These are phyloP conservation scores for Coniochaeta pulveracea DNA, from an alignment of 2,329 filamentous ascomycete species.

Conservation along the genomic window DNA sequence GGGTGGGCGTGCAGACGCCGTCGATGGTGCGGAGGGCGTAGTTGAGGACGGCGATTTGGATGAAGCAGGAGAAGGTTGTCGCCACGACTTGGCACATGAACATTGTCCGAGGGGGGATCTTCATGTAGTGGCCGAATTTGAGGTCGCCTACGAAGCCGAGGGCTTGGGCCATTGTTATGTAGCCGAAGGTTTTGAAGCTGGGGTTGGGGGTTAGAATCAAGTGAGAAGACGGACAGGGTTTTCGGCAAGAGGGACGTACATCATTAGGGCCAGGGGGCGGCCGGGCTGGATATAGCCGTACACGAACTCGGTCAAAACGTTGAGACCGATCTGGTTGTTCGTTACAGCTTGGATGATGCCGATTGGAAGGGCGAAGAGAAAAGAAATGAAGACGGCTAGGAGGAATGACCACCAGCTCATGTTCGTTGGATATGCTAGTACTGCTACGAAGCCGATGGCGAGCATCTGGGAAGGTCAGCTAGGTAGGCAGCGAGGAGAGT, in stretches of 20 bases:
- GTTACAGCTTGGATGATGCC: constrained; percentile 61
- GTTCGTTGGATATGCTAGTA: constrained; percentile 53
- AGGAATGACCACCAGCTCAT: constrained; percentile 64
- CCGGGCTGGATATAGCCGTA: constrained; percentile 68
- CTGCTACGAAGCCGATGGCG: constrained; percentile 38
- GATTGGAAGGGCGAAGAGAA: constrained; percentile 53
- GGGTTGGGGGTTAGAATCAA: constrained; percentile 9
- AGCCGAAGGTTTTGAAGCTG: constrained; percentile 53
- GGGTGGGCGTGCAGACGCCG: constrained; percentile 47
- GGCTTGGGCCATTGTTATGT: constrained; percentile 53
- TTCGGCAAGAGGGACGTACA: constrained; percentile 30
- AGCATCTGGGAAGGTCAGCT: constrained; percentile 29
- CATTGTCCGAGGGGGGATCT: constrained; percentile 54
- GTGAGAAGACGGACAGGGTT: not conserved
- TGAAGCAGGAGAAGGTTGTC: constrained; percentile 53
- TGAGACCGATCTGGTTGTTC: constrained; percentile 60
- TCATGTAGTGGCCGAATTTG: constrained; percentile 67
- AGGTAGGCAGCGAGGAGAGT: not conserved
- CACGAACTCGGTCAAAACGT: constrained; percentile 65
- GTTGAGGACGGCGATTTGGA: constrained; percentile 55
- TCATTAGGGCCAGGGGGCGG: constrained; percentile 60
- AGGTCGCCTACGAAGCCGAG: constrained; percentile 54
- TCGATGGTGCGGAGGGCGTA: constrained; percentile 49
- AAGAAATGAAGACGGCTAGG: constrained; percentile 52
- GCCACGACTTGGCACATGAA: constrained; percentile 56